Base-by-base conservation (phyloP, 371 early-diverging fungal genomes). In the Rhizopus arrhizus region DNA sequence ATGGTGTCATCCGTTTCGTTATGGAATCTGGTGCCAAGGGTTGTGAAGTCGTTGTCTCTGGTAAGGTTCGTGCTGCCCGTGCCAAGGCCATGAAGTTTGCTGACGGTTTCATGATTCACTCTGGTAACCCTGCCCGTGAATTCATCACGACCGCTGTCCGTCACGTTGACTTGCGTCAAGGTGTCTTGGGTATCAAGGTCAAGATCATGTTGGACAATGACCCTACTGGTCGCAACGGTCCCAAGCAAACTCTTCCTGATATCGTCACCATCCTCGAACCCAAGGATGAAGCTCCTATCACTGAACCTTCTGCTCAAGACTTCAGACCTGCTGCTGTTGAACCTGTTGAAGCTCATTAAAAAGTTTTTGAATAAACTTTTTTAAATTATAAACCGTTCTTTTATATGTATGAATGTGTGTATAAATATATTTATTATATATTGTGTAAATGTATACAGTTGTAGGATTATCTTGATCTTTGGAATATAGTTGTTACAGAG, bases 11-110 rank as follows among this genome's bases (percentile, higher is more conserved):
- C 73, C 96, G 99, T 73, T 95, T 94, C 86, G 93, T 96, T 72
- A 99, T 98, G 96, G 97, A 97, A 85, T 93, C 97, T 75, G 99
- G 99, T 70, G 99, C 99, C 82, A 99, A 99, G 91, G 99, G 99
- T 80, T 95, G 95, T 80, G 97, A 98, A 82, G 98, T 99, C 55
- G 92, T 99, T 72, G 95, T 99, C 66, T 96, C 98, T 67, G 99
- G 99, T 73, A 99, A 99, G 93, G 90, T 99, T 62, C 98, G 99
- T 84, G 99, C 96, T 82, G 99, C 99, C 60, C 98, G 99, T 93
- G 99, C 99, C 80, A 98, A 98, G 91, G 92, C 99, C 68, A 98
- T 98, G 96, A 99, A 99, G 92, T 99, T 99, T 85, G 86, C 91
- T 74, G 98, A 97, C 72, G 99, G 99, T 73, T 97, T 98, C 89